Percentiles rank a stretch among this genome's conserved stretches.
These are phyloP conservation scores for Lactarius quietus DNA, from an alignment of 768 basidiomycete genomes.

Conservation along the genomic window DNA sequence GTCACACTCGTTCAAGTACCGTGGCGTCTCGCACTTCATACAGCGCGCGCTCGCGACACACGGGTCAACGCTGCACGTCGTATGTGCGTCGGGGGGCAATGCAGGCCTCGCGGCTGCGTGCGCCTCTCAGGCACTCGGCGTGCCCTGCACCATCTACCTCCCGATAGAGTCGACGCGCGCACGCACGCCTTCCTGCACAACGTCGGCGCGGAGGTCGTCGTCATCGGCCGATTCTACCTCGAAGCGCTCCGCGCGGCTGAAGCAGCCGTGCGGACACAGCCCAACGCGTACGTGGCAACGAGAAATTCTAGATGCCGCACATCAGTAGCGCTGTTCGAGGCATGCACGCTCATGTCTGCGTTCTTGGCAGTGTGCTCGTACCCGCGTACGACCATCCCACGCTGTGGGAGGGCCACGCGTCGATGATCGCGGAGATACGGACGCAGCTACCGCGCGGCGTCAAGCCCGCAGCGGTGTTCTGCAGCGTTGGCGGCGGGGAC, in stretches of 20 bases:
- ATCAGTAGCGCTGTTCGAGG: background rate
- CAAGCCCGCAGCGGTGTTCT: conserved; percentile 70
- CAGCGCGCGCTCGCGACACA: conserved; percentile 47
- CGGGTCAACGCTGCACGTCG: conserved; percentile 54
- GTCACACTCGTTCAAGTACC: conserved; percentile 72
- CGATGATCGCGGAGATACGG: conserved; percentile 63
- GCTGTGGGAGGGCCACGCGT: conserved; percentile 76
- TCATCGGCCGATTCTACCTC: conserved; percentile 54
- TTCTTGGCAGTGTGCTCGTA: conserved; percentile 50
- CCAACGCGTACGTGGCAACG: conserved; percentile 47
- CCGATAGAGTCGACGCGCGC: conserved; percentile 48
- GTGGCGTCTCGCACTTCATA: conserved; percentile 63
- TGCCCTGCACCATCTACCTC: conserved; percentile 66
- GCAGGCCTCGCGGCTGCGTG: conserved; percentile 72
- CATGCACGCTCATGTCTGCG: background rate
- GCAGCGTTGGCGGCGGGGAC: conserved; percentile 76
- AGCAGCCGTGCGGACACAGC: conserved; percentile 41
- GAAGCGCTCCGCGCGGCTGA: conserved; percentile 54
- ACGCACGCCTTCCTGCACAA: conserved; percentile 49
- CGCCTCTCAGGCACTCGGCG: conserved; percentile 50
- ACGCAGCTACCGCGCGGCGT: conserved; percentile 42
- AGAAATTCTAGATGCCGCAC: too few species aligned
- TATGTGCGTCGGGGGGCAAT: conserved; percentile 78
- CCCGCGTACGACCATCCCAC: conserved; percentile 68
- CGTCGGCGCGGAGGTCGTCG: conserved; percentile 55